Conservation (phyloP, 2,329 filamentous ascomycete genomes). For the Paraphoma chrysanthemicola region DNA sequence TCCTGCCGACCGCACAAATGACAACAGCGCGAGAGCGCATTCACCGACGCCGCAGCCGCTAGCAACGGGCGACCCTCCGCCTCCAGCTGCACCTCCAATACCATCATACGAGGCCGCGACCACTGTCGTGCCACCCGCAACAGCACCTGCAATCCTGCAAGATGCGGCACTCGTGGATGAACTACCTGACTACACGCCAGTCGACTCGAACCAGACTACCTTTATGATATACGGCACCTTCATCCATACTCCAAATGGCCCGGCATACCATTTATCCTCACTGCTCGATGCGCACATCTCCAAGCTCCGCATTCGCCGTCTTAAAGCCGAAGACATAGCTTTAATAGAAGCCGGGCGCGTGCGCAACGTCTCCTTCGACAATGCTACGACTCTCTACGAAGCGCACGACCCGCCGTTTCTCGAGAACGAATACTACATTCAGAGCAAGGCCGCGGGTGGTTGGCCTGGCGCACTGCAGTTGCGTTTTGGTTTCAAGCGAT, state of each 20-base stretch:
- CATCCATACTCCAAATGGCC: slow-evolving; percentile 29
- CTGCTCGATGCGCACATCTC: slow-evolving; percentile 28
- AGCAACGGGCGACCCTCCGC: neutral
- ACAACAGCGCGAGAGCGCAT: neutral
- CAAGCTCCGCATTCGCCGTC: slow-evolving; percentile 26
- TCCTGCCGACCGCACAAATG: neutral
- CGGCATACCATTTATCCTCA: slow-evolving; percentile 35
- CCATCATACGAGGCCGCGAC: slow-evolving; percentile 27
- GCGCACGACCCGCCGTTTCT: slow-evolving; percentile 32
- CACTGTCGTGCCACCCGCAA: slow-evolving; percentile 1
- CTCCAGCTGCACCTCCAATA: slow-evolving; percentile 11
- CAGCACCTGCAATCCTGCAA: neutral
- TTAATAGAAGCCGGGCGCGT: slow-evolving; percentile 13
- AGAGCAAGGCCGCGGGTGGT: slow-evolving; percentile 17
- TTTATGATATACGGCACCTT: slow-evolving; percentile 35
- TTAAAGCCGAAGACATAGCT: slow-evolving; percentile 27
- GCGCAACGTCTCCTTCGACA: slow-evolving; percentile 28
- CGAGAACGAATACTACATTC: slow-evolving; percentile 28
- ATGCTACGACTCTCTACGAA: slow-evolving; percentile 26
- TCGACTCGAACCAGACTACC: slow-evolving; percentile 28
- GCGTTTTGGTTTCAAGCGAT: slow-evolving; percentile 22
- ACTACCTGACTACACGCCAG: slow-evolving; percentile 27
- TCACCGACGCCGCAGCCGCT: neutral
- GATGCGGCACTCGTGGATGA: neutral
- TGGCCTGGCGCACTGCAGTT: slow-evolving; percentile 26